A percentile compares a stretch with the other conserved stretches of the same genome.
phyloP scores from a whole-genome alignment of 73 alveolate genomes.

The Tetrahymena thermophila region DNA sequence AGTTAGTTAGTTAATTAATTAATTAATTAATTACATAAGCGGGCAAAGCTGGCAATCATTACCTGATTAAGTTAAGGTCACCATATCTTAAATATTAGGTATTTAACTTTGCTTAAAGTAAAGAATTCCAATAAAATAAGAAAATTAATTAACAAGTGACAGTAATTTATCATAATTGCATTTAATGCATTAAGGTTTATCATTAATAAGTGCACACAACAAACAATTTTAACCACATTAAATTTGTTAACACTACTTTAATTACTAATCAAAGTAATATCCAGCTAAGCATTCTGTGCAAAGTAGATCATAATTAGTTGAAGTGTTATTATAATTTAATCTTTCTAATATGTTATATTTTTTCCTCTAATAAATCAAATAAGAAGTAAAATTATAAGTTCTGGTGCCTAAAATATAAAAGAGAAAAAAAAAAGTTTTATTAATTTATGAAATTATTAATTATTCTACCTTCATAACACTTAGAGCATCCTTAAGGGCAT shows the following conservation, averaged over 20 bases:
- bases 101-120: background rate
- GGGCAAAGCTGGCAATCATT: background rate
- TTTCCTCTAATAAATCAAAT: background rate
- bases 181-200: background rate
- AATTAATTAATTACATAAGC: background rate
- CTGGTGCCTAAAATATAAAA: background rate
- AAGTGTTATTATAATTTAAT: background rate
- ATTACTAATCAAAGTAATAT: background rate
- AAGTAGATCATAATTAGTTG: background rate
- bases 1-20: too few relatives aligned
- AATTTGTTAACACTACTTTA: background rate
- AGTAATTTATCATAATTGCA: background rate
- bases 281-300: background rate
- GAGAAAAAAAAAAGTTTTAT: background rate
- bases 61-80: background rate
- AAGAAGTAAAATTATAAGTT: background rate
- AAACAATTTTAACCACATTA: background rate
- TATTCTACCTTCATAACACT: background rate
- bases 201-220: background rate
- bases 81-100: background rate
- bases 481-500: background rate
- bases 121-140: background rate
- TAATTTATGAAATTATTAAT: too few relatives aligned
- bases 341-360: background rate
- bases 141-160: background rate